Conservation (phyloP, 1,139 yeast genomes). For the Saccharomyces pastorianus region DNA sequence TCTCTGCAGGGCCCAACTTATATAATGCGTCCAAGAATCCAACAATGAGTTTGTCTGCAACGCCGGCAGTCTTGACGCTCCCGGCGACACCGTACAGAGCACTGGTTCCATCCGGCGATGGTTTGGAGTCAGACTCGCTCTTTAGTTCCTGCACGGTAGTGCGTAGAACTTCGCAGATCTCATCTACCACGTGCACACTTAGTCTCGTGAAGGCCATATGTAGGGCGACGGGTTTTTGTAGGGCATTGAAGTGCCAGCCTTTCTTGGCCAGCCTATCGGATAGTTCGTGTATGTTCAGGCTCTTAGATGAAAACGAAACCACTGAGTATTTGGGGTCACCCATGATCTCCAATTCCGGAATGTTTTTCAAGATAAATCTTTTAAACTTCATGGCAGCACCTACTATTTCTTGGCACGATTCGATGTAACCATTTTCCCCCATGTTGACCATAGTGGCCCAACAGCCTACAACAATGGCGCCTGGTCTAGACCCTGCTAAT, state of each 20-base stretch:
- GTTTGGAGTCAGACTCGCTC: conserved; percentile 27
- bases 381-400: conserved; percentile 54
- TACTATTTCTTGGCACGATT: conserved; percentile 61
- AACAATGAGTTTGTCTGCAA: conserved; percentile 72
- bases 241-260: conserved; percentile 87
- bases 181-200: conserved; percentile 55
- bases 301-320: conserved; percentile 57
- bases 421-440: conserved; percentile 71
- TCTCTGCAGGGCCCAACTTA: conserved; percentile 18
- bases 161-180: conserved; percentile 50
- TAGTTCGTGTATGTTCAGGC: conserved; percentile 61
- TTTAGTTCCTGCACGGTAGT: conserved; percentile 39
- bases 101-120: conserved; percentile 54
- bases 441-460: conserved; percentile 85
- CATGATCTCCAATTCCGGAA: conserved; percentile 53
- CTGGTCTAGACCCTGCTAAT: conserved; percentile 93
- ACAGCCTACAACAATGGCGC: conserved; percentile 95
- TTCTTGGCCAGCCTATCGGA: conserved; percentile 59
- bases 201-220: conserved; percentile 82
- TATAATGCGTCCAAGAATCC: conserved; percentile 73
- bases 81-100: conserved; percentile 95
- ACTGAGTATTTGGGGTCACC: conserved; percentile 87
- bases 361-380: conserved; percentile 38
- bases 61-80: conserved; percentile 70
- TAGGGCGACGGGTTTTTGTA: conserved; percentile 84